Evolutionary conservation across 345 rosid species (phyloP).

Genomic region (Anacardium occidentale): DNA sequence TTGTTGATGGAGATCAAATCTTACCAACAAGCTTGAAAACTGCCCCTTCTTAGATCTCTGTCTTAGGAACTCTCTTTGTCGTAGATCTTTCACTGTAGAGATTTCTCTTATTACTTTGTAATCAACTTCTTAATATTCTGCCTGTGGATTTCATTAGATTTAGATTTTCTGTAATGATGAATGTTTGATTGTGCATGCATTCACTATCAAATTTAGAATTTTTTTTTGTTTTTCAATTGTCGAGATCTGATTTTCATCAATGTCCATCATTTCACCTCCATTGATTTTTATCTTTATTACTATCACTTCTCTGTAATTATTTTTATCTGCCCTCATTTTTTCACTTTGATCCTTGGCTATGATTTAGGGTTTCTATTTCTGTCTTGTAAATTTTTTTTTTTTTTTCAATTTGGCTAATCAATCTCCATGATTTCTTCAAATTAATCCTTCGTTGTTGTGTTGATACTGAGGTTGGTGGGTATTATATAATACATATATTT

Average conservation of each 20-base stretch:
- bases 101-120: constrained; percentile 21
- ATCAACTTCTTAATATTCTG: constrained; percentile 15
- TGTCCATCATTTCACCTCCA: constrained; percentile 7
- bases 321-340: neutral
- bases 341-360: constrained; percentile 35
- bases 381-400: neutral
- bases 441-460: neutral
- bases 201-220: constrained; percentile 10
- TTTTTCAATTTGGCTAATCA: constrained; percentile 21
- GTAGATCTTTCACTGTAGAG: constrained; percentile 22
- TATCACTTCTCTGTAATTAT: neutral
- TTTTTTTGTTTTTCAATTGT: too few species aligned
- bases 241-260: constrained; percentile 21
- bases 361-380: constrained; percentile 24
- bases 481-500: neutral
- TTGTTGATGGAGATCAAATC: constrained; percentile 10
- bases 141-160: neutral
- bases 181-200: constrained; percentile 32
- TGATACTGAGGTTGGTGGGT: neutral
- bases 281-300: neutral
- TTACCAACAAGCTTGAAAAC: neutral
- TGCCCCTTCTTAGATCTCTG: constrained; percentile 3
- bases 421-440: constrained; percentile 23
- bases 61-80: constrained; percentile 1
- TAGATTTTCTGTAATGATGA: constrained; percentile 36